These are phyloP conservation scores for Magnolia kwangsiensis DNA, from an alignment of 164 flowering plant species.

Conservation along the genomic window DNA sequence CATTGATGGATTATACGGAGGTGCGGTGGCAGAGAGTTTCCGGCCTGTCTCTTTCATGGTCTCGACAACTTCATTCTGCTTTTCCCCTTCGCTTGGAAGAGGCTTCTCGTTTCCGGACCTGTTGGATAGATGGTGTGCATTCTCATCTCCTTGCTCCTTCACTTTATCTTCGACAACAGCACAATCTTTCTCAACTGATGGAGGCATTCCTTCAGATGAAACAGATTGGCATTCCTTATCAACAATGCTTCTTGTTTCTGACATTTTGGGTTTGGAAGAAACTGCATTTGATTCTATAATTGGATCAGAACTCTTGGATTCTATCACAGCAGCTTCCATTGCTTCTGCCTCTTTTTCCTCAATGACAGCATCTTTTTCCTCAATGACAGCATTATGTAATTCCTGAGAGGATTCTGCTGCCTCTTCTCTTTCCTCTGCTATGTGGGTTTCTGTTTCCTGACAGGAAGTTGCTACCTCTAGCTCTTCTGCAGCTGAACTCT, in stretches of 20 bases:
- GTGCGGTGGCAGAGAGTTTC: slow-evolving; percentile 88
- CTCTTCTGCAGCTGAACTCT: slow-evolving; percentile 22
- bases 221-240: slow-evolving; percentile 11
- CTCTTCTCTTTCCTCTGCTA: slow-evolving; percentile 16
- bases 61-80: slow-evolving; percentile 35
- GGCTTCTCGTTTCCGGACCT: slow-evolving; percentile 22
- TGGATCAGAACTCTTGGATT: slow-evolving; percentile 20
- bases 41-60: slow-evolving; percentile 45
- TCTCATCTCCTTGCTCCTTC: slow-evolving; percentile 20
- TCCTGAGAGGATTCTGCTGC: slow-evolving; percentile 14
- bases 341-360: slow-evolving; percentile 16
- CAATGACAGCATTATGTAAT: slow-evolving; percentile 6
- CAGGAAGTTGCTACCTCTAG: slow-evolving; percentile 13
- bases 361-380: slow-evolving; percentile 12
- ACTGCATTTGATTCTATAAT: slow-evolving; percentile 16
- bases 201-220: slow-evolving; percentile 22
- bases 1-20: slow-evolving; percentile 65
- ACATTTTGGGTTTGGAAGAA: slow-evolving; percentile 19
- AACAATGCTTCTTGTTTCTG: slow-evolving; percentile 13
- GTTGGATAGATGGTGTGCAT: slow-evolving; percentile 15
- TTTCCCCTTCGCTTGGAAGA: background rate
- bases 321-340: slow-evolving; percentile 13
- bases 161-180: slow-evolving; percentile 9
- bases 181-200: slow-evolving; percentile 20
- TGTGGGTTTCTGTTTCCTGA: slow-evolving; percentile 15